phyloP scores from a whole-genome alignment of 805 yeast species.

The Starmerella bombicola region DNA sequence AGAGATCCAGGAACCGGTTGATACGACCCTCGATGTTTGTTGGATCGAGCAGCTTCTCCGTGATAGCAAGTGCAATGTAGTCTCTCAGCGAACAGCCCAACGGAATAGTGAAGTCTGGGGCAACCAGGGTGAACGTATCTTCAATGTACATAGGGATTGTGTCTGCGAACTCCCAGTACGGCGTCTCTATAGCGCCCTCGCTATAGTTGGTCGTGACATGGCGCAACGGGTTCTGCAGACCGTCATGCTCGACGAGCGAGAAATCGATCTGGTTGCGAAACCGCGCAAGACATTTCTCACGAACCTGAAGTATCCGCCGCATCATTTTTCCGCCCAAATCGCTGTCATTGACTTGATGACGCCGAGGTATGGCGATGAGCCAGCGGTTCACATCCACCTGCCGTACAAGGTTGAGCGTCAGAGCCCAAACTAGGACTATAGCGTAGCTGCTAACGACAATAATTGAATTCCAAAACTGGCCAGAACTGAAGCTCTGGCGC shows the following conservation, averaged over 20 bases:
- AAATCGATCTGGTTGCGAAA: conserved; percentile 15
- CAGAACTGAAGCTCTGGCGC: conserved; percentile 44
- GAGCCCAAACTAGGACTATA: conserved; percentile 39
- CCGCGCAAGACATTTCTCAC: conserved; percentile 20
- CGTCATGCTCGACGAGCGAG: conserved; percentile 17
- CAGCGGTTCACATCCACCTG: conserved; percentile 45
- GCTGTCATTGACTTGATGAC: conserved; percentile 55
- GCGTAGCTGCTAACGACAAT: conserved; percentile 66
- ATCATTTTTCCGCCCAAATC: conserved; percentile 44
- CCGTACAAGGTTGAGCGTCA: conserved; percentile 46
- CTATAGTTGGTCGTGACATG: not conserved
- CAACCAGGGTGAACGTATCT: conserved; percentile 17
- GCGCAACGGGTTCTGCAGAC: conserved; percentile 20
- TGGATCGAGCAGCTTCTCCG: conserved; percentile 20
- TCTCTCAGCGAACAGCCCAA: conserved; percentile 42
- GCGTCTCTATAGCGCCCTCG: conserved; percentile 16
- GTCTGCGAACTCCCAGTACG: conserved; percentile 23
- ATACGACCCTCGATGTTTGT: conserved; percentile 13
- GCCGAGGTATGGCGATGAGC: conserved; percentile 64
- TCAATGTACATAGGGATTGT: conserved; percentile 23
- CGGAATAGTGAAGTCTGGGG: conserved; percentile 26
- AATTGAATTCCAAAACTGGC: conserved; percentile 65
- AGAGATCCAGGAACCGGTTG: conserved; percentile 36
- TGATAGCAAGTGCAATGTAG: conserved; percentile 39
- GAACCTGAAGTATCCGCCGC: conserved; percentile 32